Evolutionary conservation across 371 early-diverging fungal species (phyloP).

Genomic region (Furculomyces boomerangus): DNA sequence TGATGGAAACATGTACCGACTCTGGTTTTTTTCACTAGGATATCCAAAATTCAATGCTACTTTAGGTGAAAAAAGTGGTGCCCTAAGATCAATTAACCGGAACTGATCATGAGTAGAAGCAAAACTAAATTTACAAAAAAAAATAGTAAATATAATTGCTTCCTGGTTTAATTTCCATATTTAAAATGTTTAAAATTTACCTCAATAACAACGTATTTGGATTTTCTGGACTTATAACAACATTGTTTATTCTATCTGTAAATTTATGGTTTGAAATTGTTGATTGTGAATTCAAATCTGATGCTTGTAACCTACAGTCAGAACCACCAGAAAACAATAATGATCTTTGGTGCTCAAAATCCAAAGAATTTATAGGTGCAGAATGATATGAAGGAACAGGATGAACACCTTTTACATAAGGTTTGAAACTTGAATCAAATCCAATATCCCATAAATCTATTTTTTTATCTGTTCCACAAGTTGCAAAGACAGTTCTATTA

Average conservation of each 20-base stretch:
- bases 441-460: neutral
- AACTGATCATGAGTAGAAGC: conserved; percentile 1
- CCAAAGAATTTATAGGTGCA: neutral
- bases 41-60: conserved; percentile 1
- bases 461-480: neutral
- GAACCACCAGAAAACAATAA: conserved; percentile 2
- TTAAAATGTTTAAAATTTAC: neutral
- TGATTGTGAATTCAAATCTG: neutral
- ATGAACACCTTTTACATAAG: neutral
- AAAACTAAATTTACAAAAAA: neutral
- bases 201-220: neutral
- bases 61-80: conserved; percentile 1
- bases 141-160: neutral
- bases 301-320: conserved; percentile 1
- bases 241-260: conserved; percentile 3
- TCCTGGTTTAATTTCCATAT: neutral
- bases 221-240: neutral
- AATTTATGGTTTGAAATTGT: neutral
- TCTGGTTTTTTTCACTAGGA: conserved; percentile 2
- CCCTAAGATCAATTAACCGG: conserved; percentile 1
- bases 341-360: neutral
- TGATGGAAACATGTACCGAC: neutral
- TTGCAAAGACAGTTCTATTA: neutral
- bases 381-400: neutral
- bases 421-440: neutral